Base-by-base conservation (phyloP, 257 asterid genomes). In the Solanum medicagineum region DNA sequence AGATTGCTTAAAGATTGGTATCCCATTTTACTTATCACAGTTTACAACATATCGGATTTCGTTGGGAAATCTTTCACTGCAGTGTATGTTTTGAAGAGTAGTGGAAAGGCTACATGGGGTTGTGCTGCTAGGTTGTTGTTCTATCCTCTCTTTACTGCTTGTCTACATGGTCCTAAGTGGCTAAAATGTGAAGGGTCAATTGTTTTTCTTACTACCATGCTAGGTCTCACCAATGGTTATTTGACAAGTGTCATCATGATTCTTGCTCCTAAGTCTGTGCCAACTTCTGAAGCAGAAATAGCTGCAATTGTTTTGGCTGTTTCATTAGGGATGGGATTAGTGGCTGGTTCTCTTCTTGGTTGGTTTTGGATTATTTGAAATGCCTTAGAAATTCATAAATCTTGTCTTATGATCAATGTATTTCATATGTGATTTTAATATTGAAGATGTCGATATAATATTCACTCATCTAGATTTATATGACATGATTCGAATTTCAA, bases 221-320 rank as follows among this genome's bases (percentile, higher is more conserved):
- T 93, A 55, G 98, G 97, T 4, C 36, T 94, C 8, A 93, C 87
- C 70, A 93, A 93, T n/a, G 98, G 97, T 7, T 94, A 94, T 86
- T 86, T 94, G 81, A 94, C 98, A 14, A 93, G 98, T 68, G 94
- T 91, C 4, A n/a, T 94, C 0, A 94, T 94, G 98, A 93, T 94
- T 45, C 93, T 93, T n/a, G 85, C 97, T 56, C 98, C 98, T 1
- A 93, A 92, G 85, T 69, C 73, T 53, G 97, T 93, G 88, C 69
- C 88, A 57, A 51, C 79, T 86, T 85, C 85, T 36, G 95, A 93
- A 88, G 93, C 94, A 36, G 98, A 95, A 84, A 90, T 89, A 4
- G 97, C 95, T 26, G 95, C 98, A 24, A 87, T 93, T 88, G 92
- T 93, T 5, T 92, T 95, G 97, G 93, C 86, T 83, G 92, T 93